Conservation (phyloP, 768 basidiomycete species). For the Tylopilus sp. region DNA sequence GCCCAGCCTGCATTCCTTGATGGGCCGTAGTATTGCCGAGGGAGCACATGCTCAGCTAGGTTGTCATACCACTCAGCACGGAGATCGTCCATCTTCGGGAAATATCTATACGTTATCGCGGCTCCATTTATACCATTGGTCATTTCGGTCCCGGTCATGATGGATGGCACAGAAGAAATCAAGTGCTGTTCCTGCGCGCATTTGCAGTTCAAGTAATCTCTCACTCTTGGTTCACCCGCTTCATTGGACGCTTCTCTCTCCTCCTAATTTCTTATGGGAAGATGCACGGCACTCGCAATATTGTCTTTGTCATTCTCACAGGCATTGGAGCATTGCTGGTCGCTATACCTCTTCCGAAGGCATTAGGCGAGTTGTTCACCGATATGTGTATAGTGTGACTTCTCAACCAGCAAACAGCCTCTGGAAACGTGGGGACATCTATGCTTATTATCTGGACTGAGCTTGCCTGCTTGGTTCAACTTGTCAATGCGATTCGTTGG, state of each 20-base stretch:
- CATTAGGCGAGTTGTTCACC: slow-evolving; percentile 41
- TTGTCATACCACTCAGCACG: background rate
- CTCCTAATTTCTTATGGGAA: background rate
- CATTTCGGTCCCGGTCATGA: background rate
- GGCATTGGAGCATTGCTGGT: slow-evolving; percentile 39
- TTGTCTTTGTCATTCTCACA: slow-evolving; percentile 31
- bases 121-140: background rate
- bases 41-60: background rate
- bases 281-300: slow-evolving; percentile 8
- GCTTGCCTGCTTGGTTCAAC: slow-evolving; percentile 20
- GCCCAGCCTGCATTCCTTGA: background rate
- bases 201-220: background rate
- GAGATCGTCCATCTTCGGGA: background rate
- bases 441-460: slow-evolving; percentile 34
- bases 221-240: background rate
- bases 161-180: background rate
- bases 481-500: slow-evolving; percentile 41
- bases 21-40: background rate
- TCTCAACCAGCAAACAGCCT: slow-evolving; percentile 5
- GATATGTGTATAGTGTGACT: background rate
- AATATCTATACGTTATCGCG: background rate
- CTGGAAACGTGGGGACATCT: slow-evolving; percentile 33
- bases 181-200: background rate
- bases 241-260: background rate
- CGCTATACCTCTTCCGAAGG: slow-evolving; percentile 49